Conservation (phyloP, 2,329 filamentous ascomycete genomes). For the Pseudogymnoascus sp. region DNA sequence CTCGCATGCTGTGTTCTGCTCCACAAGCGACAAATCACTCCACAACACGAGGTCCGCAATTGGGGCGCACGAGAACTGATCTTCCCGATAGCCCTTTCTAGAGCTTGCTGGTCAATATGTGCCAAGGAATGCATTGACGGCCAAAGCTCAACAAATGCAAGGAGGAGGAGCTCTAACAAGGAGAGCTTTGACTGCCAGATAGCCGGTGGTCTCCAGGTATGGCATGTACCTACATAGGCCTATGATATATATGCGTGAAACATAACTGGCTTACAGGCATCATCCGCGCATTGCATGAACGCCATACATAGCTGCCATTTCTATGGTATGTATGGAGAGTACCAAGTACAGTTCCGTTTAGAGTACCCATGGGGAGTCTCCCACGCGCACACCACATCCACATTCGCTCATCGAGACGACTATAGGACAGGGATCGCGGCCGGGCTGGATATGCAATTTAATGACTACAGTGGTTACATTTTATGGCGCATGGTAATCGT, state of each 20-base stretch:
- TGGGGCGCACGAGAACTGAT: slow-evolving; percentile 1
- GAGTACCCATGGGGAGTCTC: background rate
- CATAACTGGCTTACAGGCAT: slow-evolving; percentile 2
- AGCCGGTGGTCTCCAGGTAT: background rate
- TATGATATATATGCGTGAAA: slow-evolving; percentile 3
- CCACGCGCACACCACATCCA: background rate
- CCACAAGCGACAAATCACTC: slow-evolving; percentile 5
- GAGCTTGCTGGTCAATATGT: background rate
- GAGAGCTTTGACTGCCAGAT: background rate
- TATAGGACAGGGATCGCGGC: slow-evolving; percentile 1
- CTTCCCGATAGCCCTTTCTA: slow-evolving; percentile 1
- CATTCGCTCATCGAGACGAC: background rate
- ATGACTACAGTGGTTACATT: background rate
- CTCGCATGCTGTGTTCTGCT: slow-evolving; percentile 2
- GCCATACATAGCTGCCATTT: background rate
- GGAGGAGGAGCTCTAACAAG: background rate
- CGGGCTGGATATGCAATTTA: slow-evolving; percentile 5
- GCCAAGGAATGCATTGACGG: slow-evolving; percentile 2
- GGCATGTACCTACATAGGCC: background rate
- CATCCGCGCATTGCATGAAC: slow-evolving; percentile 4
- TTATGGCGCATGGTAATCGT: background rate
- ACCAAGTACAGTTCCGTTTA: background rate
- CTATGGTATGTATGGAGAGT: background rate
- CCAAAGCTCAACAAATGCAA: slow-evolving; percentile 2
- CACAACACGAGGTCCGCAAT: slow-evolving; percentile 1